Evolutionary conservation across 1,139 yeast species (phyloP), one percentile per base, ranked within the genome.

Genomic region (Candida sp.): DNA sequence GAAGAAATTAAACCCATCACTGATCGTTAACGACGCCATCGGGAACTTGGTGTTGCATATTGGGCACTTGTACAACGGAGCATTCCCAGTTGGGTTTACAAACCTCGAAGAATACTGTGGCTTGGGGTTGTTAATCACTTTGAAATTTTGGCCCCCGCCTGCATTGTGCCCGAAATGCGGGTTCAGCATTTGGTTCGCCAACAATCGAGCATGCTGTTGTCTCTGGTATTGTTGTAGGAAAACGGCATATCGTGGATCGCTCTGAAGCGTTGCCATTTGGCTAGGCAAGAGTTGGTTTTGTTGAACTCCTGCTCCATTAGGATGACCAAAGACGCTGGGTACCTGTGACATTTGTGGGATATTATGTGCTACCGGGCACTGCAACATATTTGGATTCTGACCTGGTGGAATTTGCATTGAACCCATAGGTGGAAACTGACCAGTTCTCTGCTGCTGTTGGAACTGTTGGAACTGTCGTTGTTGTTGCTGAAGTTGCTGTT

Each of bases 1-100:
- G 52, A 77, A 77, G 55, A 67, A 77, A 53, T 77, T 77, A 62
- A 69, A 74, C 2, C 74, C 67, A 51, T 76, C 80, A 44, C 78
- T 72, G 26, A 77, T 74, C 48, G 63, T 63, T 32, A 77, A 58
- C 45, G 75, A 77, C 53, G 63, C 64, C 42, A 77, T 60, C 7
- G 67, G 68, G 54, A 77, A 77, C 40, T 59, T 51, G 23, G 49
- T 58, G 56, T 76, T 77, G 55, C 82, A 77, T 12, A 77, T 61
- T 1, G 81, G 81, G 55, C 82, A 77, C 50, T 64, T 68, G 59
- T 73, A 77, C 3, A 54, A 34, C 7, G 57, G 56, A 42, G 47
- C 46, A 40, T 46, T 49, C 9, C 22, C 6, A 9, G 50, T 53
- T 3, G 58, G 60, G n/a, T 50, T 53, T 2, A 57, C 49, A 27